These are phyloP conservation scores for Ophiorrhiza pumila DNA, from an alignment of 257 asterid species.

Conservation along the genomic window DNA sequence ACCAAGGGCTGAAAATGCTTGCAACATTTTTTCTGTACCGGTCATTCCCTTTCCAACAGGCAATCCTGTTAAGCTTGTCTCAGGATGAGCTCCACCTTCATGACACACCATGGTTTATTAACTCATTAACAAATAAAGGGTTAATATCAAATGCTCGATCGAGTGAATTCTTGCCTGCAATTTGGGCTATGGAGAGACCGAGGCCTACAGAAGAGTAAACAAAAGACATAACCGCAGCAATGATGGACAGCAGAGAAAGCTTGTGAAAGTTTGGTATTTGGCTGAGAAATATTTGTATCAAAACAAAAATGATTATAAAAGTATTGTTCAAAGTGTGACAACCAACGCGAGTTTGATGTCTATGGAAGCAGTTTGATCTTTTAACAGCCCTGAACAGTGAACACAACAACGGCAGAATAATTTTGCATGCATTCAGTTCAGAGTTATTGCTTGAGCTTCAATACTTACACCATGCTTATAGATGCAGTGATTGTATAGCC, in stretches of 20 bases:
- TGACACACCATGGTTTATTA: neutral
- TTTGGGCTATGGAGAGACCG: constrained; percentile 47
- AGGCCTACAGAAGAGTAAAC: constrained; percentile 63
- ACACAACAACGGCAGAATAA: neutral
- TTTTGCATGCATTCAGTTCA: neutral
- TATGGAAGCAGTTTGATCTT: constrained; percentile 61
- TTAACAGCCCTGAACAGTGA: constrained; percentile 45
- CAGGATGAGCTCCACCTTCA: constrained; percentile 19
- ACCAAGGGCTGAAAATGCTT: constrained; percentile 43
- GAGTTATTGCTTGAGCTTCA: neutral
- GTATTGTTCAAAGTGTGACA: constrained; percentile 44
- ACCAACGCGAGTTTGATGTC: constrained; percentile 35
- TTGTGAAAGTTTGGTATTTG: constrained; percentile 68
- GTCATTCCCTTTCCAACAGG: constrained; percentile 29
- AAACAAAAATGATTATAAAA: constrained; percentile 41
- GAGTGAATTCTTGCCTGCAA: constrained; percentile 35
- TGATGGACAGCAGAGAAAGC: constrained; percentile 53
- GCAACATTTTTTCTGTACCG: constrained; percentile 42
- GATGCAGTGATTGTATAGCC: constrained; percentile 42
- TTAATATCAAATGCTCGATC: neutral
- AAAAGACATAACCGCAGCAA: constrained; percentile 76
- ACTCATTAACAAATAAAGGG: neutral
- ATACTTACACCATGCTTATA: constrained; percentile 35
- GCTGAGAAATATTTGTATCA: constrained; percentile 44
- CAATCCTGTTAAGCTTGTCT: constrained; percentile 36